phyloP scores from a whole-genome alignment of 768 basidiomycete genomes.

The Pleurotus cornucopiae region DNA sequence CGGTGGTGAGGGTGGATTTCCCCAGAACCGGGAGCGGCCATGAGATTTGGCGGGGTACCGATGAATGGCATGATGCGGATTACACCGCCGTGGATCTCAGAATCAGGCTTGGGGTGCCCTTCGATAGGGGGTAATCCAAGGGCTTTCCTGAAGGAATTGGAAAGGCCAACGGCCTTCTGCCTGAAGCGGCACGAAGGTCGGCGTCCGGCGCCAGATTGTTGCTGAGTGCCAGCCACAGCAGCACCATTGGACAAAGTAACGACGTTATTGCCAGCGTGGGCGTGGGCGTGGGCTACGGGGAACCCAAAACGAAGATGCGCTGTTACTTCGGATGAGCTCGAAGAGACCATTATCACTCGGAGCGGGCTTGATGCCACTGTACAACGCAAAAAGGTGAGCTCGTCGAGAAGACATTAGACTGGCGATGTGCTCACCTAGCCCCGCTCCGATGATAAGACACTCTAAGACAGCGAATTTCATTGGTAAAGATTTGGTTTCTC shows the following conservation, averaged over 20 bases:
- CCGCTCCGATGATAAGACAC: constrained; percentile 31
- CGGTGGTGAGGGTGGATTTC: constrained; percentile 18
- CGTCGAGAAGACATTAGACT: neutral
- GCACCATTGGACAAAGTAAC: constrained; percentile 19
- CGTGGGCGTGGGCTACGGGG: constrained; percentile 25
- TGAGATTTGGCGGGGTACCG: constrained; percentile 15
- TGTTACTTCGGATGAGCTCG: constrained; percentile 15
- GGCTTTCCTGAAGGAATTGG: constrained; percentile 51
- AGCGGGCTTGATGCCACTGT: constrained; percentile 45
- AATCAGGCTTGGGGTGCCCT: constrained; percentile 3
- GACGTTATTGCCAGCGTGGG: constrained; percentile 24
- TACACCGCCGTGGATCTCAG: constrained; percentile 15
- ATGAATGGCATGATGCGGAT: constrained; percentile 32
- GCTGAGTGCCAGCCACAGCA: constrained; percentile 7
- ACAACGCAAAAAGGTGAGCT: neutral
- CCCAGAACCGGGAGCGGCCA: neutral
- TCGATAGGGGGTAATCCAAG: constrained; percentile 52
- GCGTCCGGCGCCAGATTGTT: constrained; percentile 8
- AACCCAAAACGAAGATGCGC: constrained; percentile 33
- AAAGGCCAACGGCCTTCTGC: constrained; percentile 46
- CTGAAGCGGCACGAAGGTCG: constrained; percentile 27
- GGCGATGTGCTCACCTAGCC: constrained; percentile 19
- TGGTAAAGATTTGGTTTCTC: neutral
- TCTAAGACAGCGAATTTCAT: constrained; percentile 38
- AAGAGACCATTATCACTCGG: constrained; percentile 33